These are phyloP conservation scores for Oryza brachyantha DNA, from an alignment of 176 grass and related monocot genomes.

Conservation along the genomic window DNA sequence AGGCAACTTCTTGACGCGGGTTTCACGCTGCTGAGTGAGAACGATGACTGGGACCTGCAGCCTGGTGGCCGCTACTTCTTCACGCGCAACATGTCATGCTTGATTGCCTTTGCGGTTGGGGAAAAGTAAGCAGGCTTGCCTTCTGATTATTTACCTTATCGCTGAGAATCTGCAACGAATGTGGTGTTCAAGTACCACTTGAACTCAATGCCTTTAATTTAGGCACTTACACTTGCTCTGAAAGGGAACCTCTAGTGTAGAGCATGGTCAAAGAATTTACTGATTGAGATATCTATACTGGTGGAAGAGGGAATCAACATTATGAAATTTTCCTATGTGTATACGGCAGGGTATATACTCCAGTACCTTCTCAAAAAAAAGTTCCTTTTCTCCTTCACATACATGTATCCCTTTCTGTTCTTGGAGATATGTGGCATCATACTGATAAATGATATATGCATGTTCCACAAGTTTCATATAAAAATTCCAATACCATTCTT, in stretches of 20 bases:
- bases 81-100: conserved; percentile 91
- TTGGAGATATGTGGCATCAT: not conserved
- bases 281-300: not conserved
- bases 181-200: not conserved
- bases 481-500: not conserved
- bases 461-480: not conserved
- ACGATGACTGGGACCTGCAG: conserved; percentile 87
- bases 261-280: not conserved
- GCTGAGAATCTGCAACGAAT: not conserved
- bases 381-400: not conserved
- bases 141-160: not conserved
- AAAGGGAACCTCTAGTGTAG: not conserved
- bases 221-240: not conserved
- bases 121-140: conserved; percentile 39
- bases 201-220: not conserved
- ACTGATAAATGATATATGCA: not conserved
- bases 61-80: conserved; percentile 97
- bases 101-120: conserved; percentile 83
- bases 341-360: not conserved
- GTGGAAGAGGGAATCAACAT: not conserved
- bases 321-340: not conserved
- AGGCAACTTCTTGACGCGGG: conserved; percentile 74
- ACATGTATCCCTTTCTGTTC: not conserved
- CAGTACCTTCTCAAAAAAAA: not conserved
- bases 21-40: conserved; percentile 81